Base-by-base conservation (phyloP, 352 stramenopile genomes). In the Phytophthora palmivora region DNA sequence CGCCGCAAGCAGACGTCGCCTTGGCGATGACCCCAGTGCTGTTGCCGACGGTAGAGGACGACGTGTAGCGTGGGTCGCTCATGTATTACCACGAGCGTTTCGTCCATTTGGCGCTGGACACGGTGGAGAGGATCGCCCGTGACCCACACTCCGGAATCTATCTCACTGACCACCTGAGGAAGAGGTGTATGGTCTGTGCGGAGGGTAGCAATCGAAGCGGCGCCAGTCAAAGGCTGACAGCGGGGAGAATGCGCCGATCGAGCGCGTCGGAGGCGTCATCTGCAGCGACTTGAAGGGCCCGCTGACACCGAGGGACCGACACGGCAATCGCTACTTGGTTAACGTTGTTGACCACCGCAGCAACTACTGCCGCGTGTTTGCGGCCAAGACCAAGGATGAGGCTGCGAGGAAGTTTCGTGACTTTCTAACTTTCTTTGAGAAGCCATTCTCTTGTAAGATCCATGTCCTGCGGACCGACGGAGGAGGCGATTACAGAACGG, bases 301-400 rank as follows among this genome's bases (percentile, higher is more conserved):
- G n/a, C n/a, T n/a, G n/a, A n/a, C 32, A 22, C 28, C 30, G 33
- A 19, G 16, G 21, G 41, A 46, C 32, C 16, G 30, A 24, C 42
- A 32, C 18, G 34, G 43, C 1, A 66, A 67, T 11, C 47, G 41
- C 5, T 71, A 71, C 15, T n/a, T 42, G 2, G 36, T 42, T 5
- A 42, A 42, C 11, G 3, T 63, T n/a, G 28, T 70, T 2, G 53
- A 70, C 21, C 30, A 70, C 18, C n/a, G 22, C 1, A 59, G 9
- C 16, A 70, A 70, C 21, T 70, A 60, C 16, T 53, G 28, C 34
- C 16, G 54, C n/a, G n/a, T n/a, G n/a, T n/a, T n/a, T n/a, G n/a
- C n/a, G n/a, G n/a, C n/a, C n/a, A n/a, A n/a, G n/a, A 67, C 43
- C 2, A 67, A 67, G 9, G 58, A 61, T 51, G 43, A 15, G 16